A percentile compares a stretch with the other conserved stretches of the same genome.
Evolutionary conservation across 2,329 filamentous ascomycete species (phyloP).

Genomic region (Calonectria pseudoreteaudii): DNA sequence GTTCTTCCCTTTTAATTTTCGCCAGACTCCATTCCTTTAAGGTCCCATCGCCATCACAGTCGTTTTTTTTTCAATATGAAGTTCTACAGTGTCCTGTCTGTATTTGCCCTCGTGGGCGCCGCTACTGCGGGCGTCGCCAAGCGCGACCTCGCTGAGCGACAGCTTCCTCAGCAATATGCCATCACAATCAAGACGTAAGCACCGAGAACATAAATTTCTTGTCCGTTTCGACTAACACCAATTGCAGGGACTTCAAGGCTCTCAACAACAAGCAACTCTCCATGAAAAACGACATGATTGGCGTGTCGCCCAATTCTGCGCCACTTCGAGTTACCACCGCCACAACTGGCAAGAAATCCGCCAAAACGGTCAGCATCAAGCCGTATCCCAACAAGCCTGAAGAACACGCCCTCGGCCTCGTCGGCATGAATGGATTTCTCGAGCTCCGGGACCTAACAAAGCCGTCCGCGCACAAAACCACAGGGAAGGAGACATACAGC

Average conservation of each 20-base stretch:
- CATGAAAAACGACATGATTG: neutral
- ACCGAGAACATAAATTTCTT: neutral
- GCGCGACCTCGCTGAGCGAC: neutral
- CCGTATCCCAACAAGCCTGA: constrained; percentile 13
- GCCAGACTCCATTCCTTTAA: neutral
- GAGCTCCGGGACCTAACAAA: constrained; percentile 8
- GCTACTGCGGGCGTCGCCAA: neutral
- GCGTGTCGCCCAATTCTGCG: constrained; percentile 7
- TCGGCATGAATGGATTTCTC: constrained; percentile 21
- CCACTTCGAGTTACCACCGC: constrained; percentile 1
- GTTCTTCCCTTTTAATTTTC: neutral
- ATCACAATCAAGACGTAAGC: constrained; percentile 21
- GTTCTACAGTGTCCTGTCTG: constrained; percentile 16
- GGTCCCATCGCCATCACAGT: neutral
- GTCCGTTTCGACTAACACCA: constrained; percentile 1
- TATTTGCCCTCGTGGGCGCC: neutral
- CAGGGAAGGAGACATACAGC: neutral
- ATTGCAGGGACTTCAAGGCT: neutral
- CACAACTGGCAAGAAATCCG: constrained; percentile 3
- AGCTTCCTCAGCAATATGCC: neutral
- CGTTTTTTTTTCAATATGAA: constrained; percentile 20
- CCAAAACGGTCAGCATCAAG: neutral
- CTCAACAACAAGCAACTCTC: constrained; percentile 23
- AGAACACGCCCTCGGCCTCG: constrained; percentile 23
- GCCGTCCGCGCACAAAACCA: neutral